A percentile compares a stretch with the other conserved stretches of the same genome.
Conservation (phyloP, 176 grass and related monocot species). For the Raddia distichophylla region DNA sequence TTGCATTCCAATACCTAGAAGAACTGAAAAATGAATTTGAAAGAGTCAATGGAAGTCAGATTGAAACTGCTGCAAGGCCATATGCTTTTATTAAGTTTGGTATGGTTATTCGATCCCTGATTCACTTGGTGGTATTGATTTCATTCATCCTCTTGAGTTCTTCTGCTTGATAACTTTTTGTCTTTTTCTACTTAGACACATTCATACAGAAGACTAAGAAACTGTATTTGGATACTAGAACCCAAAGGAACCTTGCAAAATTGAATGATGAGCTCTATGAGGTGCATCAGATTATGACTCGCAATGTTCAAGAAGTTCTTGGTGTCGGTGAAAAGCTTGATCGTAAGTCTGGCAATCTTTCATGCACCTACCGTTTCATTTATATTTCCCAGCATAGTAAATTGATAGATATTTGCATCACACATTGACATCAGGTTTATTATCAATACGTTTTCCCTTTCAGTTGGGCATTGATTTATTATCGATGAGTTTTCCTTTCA, state of each 20-base stretch:
- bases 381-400: not conserved
- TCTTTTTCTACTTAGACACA: constrained; percentile 62
- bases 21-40: constrained; percentile 99
- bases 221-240: constrained; percentile 89
- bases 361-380: constrained; percentile 15
- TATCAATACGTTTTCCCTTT: not conserved
- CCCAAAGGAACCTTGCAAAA: constrained; percentile 89
- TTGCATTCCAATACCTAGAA: constrained; percentile 94
- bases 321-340: constrained; percentile 96
- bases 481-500: not conserved
- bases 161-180: constrained; percentile 34
- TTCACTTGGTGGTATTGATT: constrained; percentile 22
- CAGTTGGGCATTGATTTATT: not conserved
- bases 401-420: constrained; percentile 5
- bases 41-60: constrained; percentile 86
- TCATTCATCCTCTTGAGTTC: constrained; percentile 8
- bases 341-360: constrained; percentile 56
- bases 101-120: constrained; percentile 40
- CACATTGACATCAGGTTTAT: not conserved
- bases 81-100: constrained; percentile 99
- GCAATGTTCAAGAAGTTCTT: constrained; percentile 97
- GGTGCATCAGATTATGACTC: constrained; percentile 95
- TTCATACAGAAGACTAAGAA: constrained; percentile 98
- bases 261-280: constrained; percentile 95
- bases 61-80: constrained; percentile 93